Evolutionary conservation across 768 basidiomycete genomes (phyloP).

Genomic region (Xerocomellus intermedius): DNA sequence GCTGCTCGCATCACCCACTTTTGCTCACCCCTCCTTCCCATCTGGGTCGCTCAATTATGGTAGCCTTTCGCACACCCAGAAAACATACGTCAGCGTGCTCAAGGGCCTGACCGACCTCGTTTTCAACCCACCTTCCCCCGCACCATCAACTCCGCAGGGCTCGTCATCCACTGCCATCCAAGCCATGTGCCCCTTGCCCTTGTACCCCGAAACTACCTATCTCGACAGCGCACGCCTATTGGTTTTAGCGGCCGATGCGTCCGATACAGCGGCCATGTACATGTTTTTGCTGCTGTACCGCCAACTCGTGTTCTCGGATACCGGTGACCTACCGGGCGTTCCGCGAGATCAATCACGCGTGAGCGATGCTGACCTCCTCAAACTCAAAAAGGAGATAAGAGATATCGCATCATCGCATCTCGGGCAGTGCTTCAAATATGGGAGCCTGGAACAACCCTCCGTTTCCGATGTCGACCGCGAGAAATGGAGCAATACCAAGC

Average conservation of each 20-base stretch:
- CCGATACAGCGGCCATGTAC: slow-evolving; percentile 71
- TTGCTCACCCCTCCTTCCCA: slow-evolving; percentile 45
- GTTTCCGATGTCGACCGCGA: slow-evolving; percentile 41
- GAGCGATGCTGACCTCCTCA: slow-evolving; percentile 52
- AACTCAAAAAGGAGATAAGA: slow-evolving; percentile 73
- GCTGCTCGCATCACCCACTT: slow-evolving; percentile 40
- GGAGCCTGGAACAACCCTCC: slow-evolving; percentile 23
- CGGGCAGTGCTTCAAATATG: slow-evolving; percentile 54
- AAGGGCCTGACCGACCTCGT: slow-evolving; percentile 64
- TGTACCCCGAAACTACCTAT: slow-evolving; percentile 76
- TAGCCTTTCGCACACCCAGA: slow-evolving; percentile 41
- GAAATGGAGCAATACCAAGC: slow-evolving; percentile 54
- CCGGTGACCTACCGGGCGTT: slow-evolving; percentile 30
- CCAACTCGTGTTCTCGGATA: slow-evolving; percentile 60
- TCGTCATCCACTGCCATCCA: slow-evolving; percentile 33
- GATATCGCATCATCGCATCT: slow-evolving; percentile 59
- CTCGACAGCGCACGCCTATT: slow-evolving; percentile 73
- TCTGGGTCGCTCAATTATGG: slow-evolving; percentile 43
- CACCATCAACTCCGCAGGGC: slow-evolving; percentile 34
- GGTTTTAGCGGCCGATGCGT: slow-evolving; percentile 65
- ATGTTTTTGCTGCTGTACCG: slow-evolving; percentile 82
- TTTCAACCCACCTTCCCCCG: slow-evolving; percentile 50
- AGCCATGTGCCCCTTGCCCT: slow-evolving; percentile 36
- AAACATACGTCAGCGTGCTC: slow-evolving; percentile 53
- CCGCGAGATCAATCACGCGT: slow-evolving; percentile 38